These are phyloP conservation scores for Letharia lupina DNA, from an alignment of 495 filamentous ascomycete species.

Conservation along the genomic window DNA sequence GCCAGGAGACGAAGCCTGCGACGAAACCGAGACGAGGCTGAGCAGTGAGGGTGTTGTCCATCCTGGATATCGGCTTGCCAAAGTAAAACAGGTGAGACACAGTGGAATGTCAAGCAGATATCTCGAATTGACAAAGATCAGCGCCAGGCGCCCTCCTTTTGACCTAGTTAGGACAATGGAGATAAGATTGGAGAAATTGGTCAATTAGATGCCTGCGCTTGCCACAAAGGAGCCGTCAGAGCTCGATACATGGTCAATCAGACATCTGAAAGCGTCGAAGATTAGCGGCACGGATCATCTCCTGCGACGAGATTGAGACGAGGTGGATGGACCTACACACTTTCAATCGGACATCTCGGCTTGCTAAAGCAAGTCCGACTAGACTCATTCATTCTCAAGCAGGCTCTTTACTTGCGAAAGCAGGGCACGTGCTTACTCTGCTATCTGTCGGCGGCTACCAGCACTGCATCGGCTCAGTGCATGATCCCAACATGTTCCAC, in stretches of 20 bases:
- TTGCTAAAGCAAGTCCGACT: neutral
- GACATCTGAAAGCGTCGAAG: neutral
- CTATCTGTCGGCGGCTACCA: neutral
- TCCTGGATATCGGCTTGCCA: neutral
- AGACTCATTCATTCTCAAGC: neutral
- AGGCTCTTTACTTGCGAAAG: neutral
- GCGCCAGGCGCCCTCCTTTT: neutral
- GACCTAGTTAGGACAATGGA: neutral
- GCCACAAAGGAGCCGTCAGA: neutral
- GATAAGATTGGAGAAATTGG: neutral
- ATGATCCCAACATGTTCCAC: neutral
- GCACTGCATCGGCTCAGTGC: neutral
- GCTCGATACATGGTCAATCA: neutral
- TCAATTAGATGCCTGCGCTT: neutral
- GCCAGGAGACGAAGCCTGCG: neutral
- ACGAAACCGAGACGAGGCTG: neutral
- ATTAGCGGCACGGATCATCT: neutral
- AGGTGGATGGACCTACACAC: neutral
- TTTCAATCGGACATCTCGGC: neutral
- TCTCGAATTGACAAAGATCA: neutral
- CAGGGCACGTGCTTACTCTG: neutral
- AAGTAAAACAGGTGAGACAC: neutral
- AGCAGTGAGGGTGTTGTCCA: neutral
- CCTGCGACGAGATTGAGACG: neutral
- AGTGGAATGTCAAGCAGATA: neutral